Base-by-base conservation (phyloP, 2,329 filamentous ascomycete species). In the Xylariales sp. region DNA sequence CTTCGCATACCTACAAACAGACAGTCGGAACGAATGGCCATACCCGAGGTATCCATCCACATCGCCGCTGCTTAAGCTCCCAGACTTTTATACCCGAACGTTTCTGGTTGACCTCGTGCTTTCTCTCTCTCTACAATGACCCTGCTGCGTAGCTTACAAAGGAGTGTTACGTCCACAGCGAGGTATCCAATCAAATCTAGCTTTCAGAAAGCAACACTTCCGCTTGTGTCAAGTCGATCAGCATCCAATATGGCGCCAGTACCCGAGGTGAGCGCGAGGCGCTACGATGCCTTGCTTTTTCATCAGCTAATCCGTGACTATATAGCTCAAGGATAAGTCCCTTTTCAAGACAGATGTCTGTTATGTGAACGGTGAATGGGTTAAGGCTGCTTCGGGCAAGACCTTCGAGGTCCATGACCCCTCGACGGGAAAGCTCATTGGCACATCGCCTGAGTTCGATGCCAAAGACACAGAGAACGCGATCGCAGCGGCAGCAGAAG, bases 301-400 rank as follows among this genome's bases (percentile, higher is more conserved):
- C 14, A 25, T 15, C 15, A 10, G 16, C 41, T 49, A 4, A 48
- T 20, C 45, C 48, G 22, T 9, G 5, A 16, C 15, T 5, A 38
- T 29, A 33, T 40, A 89, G 83, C 78, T 91, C 56, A 86, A 82
- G 58, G 86, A 91, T 53, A 78, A 79, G 25, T 87, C 84, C 18
- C 77, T 98, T 46, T 78, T 97, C 56, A 96, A 94, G 70, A 80
- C 84, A 53, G 78, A 90, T 60, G 77, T 80, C 45, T 79, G 81
- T 56, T 96, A 91, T 60, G 82, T 97, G 58, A 91, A 98, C 61
- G 93, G 93, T 57, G 78, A 95, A 76, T 98, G 90, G 87, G 78
- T 94, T 47, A 75, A 77, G 53, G 87, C 91, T 53, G 79, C 81
- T 57, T 95, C 88, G 1, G 88, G 88, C 59, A 82, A 94, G 76